Evolutionary conservation across 2,329 filamentous ascomycete genomes (phyloP).

Genomic region (Pseudofabraea citricarpa): DNA sequence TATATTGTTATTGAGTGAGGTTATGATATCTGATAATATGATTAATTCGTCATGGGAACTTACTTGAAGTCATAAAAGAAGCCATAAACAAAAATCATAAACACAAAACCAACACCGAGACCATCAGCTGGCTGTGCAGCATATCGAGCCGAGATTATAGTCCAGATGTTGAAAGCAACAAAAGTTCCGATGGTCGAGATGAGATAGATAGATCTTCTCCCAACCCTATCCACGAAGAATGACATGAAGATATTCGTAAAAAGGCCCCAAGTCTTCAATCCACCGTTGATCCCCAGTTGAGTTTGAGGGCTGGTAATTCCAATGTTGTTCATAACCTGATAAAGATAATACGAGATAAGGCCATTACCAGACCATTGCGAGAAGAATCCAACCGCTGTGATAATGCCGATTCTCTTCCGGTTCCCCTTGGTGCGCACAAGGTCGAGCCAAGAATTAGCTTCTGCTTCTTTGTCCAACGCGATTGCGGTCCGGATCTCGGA

Average conservation of each 20-base stretch:
- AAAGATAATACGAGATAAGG: constrained; percentile 30
- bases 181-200: constrained; percentile 20
- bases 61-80: constrained; percentile 38
- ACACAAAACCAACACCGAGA: constrained; percentile 26
- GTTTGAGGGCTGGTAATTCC: constrained; percentile 26
- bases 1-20: too few species aligned
- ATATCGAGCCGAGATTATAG: constrained; percentile 18
- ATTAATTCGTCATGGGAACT: too few species aligned
- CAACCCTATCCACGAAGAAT: constrained; percentile 26
- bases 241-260: constrained; percentile 20
- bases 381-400: constrained; percentile 49
- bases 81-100: constrained; percentile 45
- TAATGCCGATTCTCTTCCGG: constrained; percentile 47
- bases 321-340: constrained; percentile 24
- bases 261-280: constrained; percentile 14
- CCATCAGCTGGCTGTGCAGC: too few species aligned
- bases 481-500: constrained; percentile 40
- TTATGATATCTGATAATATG: too few species aligned
- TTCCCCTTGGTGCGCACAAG: constrained; percentile 46
- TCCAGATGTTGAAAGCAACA: constrained; percentile 27
- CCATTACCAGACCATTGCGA: constrained; percentile 54
- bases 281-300: constrained; percentile 17
- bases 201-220: constrained; percentile 21
- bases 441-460: constrained; percentile 39
- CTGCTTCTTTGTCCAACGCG: constrained; percentile 38